These are phyloP conservation scores for Backusella australiensis DNA, from an alignment of 192 early-diverging fungal species.

Conservation along the genomic window DNA sequence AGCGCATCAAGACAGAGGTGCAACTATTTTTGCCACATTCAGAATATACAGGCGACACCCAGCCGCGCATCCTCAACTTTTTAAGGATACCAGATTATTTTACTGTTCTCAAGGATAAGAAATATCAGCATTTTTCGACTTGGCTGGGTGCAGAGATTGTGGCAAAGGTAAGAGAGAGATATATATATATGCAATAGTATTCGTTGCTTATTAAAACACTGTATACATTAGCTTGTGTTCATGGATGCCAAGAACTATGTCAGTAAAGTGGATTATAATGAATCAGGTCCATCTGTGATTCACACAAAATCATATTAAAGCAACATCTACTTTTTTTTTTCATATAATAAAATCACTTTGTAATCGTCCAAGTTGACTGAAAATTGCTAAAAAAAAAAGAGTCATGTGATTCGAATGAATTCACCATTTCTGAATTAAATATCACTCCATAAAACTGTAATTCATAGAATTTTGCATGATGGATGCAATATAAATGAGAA, in stretches of 20 bases:
- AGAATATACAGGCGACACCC: constrained; percentile 84
- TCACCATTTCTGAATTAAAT: not conserved
- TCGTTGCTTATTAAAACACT: not conserved
- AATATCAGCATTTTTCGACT: constrained; percentile 56
- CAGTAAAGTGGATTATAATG: constrained; percentile 89
- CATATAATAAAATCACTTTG: no score
- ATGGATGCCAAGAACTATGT: constrained; percentile 67
- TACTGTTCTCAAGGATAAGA: constrained; percentile 66
- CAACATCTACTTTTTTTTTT: no score
- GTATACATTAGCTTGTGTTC: constrained; percentile 50
- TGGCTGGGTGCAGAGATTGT: constrained; percentile 87
- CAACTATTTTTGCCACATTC: constrained; percentile 63
- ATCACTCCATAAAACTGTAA: not conserved
- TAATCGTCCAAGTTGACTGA: no score
- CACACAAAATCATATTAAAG: constrained; percentile 65
- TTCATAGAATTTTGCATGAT: no score
- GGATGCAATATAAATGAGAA: no score
- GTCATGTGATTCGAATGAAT: no score
- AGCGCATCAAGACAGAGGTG: constrained; percentile 68
- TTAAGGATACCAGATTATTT: constrained; percentile 87
- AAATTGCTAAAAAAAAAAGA: no score
- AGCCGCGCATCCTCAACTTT: constrained; percentile 81
- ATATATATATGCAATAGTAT: not conserved
- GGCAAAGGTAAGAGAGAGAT: constrained; percentile 70
- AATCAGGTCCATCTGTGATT: constrained; percentile 76